Base-by-base conservation (phyloP, 108 stramenopile genomes). In the Aureococcus anophagefferens region DNA sequence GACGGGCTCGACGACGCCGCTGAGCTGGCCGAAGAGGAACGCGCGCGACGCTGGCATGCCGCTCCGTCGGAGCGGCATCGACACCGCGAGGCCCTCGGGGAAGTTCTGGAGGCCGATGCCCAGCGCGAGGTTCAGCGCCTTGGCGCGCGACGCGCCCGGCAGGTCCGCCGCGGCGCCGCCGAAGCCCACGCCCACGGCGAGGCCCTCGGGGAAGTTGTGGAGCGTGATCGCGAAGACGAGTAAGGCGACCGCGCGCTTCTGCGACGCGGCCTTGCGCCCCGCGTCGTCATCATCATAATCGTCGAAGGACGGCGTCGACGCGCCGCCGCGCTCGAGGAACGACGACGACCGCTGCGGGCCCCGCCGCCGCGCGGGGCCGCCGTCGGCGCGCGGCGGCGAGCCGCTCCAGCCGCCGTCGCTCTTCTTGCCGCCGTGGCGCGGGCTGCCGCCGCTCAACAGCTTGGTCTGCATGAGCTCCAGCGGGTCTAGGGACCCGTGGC, bases 91-190 rank as follows among this genome's bases (percentile, higher is more conserved):
- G 46, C 74, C 74, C 40, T 75, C 74, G 35, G 74, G 74, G 29
- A 75, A 68, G 29, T 75, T 67, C 66, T 66, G 66, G 5, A 75
- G 67, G 15, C 74, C 74, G 46, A 75, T 75, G 29, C 66, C 74
- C 21, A 75, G 59, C 21, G 74, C 68, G 17, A 75, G 74, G 35
- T 35, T 35, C 40, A 35, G 28, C 14, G 74, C 74, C 28, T 68
- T 35, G 30, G 37, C 62, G 1, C 68, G 51, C 45, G 74, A 69
- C 16, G 59, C 68, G 32, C 37, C 44, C 32, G 68, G 28, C 14
- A 30, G 33, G 68, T 15, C 68, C 29, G 40, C 28, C n/a, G 62
- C 62, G n/a, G 63, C 64, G 63, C 63, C 71, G 21, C 71, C 71
- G 21, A 71, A 71, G 11, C 71, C 71, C 5, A 71, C 71, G 29